Percentiles rank a stretch among this genome's conserved stretches.
Evolutionary conservation across 106 monocot genomes (phyloP).

Genomic region (Phalaenopsis aphrodite): DNA sequence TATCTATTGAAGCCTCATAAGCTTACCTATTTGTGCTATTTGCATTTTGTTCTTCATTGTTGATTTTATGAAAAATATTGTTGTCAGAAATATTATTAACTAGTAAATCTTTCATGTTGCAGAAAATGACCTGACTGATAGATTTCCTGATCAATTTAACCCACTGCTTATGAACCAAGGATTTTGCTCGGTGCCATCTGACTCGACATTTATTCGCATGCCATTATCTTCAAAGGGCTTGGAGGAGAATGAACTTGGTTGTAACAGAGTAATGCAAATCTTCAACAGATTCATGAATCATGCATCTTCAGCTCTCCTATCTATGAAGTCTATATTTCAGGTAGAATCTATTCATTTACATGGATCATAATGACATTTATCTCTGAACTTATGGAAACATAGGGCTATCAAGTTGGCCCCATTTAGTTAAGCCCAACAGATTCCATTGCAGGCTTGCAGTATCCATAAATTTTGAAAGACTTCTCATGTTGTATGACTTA

Average conservation of each 20-base stretch:
- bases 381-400: not conserved
- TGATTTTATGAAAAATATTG: not conserved
- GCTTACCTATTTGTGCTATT: not conserved
- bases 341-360: conserved; percentile 20
- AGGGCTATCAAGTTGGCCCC: not conserved
- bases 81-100: not conserved
- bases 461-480: not conserved
- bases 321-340: conserved; percentile 80
- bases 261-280: conserved; percentile 55
- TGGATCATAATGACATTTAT: not conserved
- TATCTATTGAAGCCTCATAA: not conserved
- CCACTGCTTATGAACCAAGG: conserved; percentile 62
- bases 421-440: not conserved
- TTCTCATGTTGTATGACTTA: not conserved
- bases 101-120: conserved; percentile 10
- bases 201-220: conserved; percentile 85
- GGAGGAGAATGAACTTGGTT: conserved; percentile 48
- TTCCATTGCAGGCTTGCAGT: not conserved
- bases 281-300: conserved; percentile 64
- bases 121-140: conserved; percentile 74
- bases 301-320: conserved; percentile 67
- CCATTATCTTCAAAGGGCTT: conserved; percentile 77
- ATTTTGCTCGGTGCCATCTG: conserved; percentile 30
- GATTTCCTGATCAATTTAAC: conserved; percentile 85
- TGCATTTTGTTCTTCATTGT: not conserved